phyloP scores from a whole-genome alignment of 2,329 filamentous ascomycete genomes.

The Diaporthe ilicicola region DNA sequence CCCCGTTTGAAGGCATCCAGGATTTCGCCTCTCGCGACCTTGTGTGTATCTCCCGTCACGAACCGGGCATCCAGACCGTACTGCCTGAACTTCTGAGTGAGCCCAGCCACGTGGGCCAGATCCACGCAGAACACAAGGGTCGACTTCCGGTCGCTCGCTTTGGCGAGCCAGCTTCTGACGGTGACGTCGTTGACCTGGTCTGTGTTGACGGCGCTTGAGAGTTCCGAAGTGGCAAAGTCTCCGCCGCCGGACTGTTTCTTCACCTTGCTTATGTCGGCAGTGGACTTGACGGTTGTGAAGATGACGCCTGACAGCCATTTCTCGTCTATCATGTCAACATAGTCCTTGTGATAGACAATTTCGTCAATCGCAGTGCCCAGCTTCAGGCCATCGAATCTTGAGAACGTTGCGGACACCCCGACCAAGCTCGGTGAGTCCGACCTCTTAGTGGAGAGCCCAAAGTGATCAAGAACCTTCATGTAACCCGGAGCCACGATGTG shows the following conservation, averaged over 20 bases:
- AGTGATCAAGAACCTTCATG: slow-evolving; percentile 78
- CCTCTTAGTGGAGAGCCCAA: slow-evolving; percentile 66
- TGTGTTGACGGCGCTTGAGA: slow-evolving; percentile 87
- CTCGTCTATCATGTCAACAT: slow-evolving; percentile 76
- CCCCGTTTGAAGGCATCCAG: slow-evolving; percentile 79
- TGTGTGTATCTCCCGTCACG: slow-evolving; percentile 84
- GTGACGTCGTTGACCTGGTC: slow-evolving; percentile 82
- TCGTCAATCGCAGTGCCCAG: slow-evolving; percentile 89
- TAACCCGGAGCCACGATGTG: slow-evolving; percentile 92
- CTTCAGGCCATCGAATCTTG: slow-evolving; percentile 82
- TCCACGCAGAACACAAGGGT: slow-evolving; percentile 97
- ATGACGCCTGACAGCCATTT: slow-evolving; percentile 93
- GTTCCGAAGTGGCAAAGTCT: slow-evolving; percentile 81
- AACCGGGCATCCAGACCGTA: slow-evolving; percentile 84
- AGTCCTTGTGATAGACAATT: slow-evolving; percentile 91
- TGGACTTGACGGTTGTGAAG: slow-evolving; percentile 90
- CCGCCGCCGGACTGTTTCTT: slow-evolving; percentile 68
- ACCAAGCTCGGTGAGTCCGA: slow-evolving; percentile 72
- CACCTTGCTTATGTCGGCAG: slow-evolving; percentile 80
- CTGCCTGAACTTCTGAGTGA: slow-evolving; percentile 79
- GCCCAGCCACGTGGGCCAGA: slow-evolving; percentile 77
- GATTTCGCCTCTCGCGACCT: slow-evolving; percentile 71
- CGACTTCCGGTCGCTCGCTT: slow-evolving; percentile 77
- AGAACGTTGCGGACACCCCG: slow-evolving; percentile 82
- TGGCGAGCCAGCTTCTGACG: slow-evolving; percentile 84